Base-by-base conservation (phyloP, 495 filamentous ascomycete species). In the Apodospora peruviana region DNA sequence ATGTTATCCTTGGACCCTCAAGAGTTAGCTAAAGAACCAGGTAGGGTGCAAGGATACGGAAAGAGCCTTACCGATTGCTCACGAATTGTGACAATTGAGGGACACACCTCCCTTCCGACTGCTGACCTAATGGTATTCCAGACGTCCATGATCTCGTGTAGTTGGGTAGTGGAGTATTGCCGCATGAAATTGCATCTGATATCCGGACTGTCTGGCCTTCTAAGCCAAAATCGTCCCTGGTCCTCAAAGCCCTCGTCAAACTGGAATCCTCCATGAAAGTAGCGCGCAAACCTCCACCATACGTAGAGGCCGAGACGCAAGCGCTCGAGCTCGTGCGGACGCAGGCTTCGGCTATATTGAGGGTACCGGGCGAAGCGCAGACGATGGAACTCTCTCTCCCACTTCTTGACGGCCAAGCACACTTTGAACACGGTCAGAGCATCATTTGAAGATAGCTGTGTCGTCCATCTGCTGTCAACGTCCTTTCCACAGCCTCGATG, bases 251-350 rank as follows among this genome's bases (percentile, higher is more conserved):
- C 40, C 38, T 38, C 42, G 32, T 24, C 39, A 22, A 43, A 34
- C 24, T 57, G 12, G 7, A 51, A 32, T 36, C 56, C 8, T 22
- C 58, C 60, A 43, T 67, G 68, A 36, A 72, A 70, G 16, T 65
- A 53, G 21, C 57, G 52, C 18, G 61, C 65, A 59, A 56, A 77
- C 11, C 82, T 69, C 86, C 86, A 89, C 62, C 86, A 75, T 1
- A 79, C 73, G 57, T 86, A 90, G 47, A 90, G 59, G 1, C 82
- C 85, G 36, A 75, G 74, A 4, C 87, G 79, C n/a, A 90, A 50
- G 4, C 77, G 73, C 20, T 70, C 67, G 17, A 76, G 70, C 60
- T 90, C 88, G 11, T 71, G 48, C 2, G 51, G 41, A 0, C 60
- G 75, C 9, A 91, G 71, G 3, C 79, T 72, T 11, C 88, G 83